phyloP scores from a whole-genome alignment of 176 grass and related monocot species.

The maize (Zea mays) region DNA sequence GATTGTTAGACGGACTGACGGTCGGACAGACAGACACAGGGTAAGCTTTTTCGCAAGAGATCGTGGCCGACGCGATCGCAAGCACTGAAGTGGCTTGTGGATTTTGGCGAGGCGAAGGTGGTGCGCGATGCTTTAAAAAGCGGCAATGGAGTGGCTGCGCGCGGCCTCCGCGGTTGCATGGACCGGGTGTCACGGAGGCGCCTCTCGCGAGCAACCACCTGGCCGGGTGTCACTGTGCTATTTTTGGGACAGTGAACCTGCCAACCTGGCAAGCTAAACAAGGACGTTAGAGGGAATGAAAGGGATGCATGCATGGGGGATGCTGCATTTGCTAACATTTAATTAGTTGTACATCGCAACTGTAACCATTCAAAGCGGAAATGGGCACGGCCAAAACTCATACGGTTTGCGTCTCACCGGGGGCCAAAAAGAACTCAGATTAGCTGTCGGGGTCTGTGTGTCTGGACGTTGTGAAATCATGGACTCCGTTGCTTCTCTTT shows the following conservation, averaged over 20 bases:
- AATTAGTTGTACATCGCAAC: constrained; percentile 1
- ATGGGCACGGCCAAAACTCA: constrained; percentile 28
- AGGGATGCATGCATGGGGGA: not conserved
- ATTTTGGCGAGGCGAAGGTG: not conserved
- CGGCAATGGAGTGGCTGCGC: constrained; percentile 24
- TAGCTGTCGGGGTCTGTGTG: not conserved
- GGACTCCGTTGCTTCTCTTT: constrained; percentile 5
- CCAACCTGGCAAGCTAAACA: not conserved
- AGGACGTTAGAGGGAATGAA: not conserved
- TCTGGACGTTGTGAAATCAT: constrained; percentile 8
- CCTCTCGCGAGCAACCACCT: not conserved
- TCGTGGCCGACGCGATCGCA: no score
- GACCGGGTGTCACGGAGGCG: not conserved
- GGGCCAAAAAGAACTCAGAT: constrained; percentile 27
- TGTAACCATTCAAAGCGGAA: constrained; percentile 24
- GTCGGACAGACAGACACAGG: not conserved
- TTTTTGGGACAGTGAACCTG: not conserved
- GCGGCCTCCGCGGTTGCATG: not conserved
- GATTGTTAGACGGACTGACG: no score
- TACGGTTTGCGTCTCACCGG: not conserved
- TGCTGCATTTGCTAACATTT: constrained; percentile 38
- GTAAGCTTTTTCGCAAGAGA: not conserved
- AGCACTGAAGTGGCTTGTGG: not conserved
- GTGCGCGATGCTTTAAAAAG: constrained; percentile 19
- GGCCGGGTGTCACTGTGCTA: not conserved